Evolutionary conservation across 176 grass and related monocot species (phyloP).

Genomic region (Secale cereale): DNA sequence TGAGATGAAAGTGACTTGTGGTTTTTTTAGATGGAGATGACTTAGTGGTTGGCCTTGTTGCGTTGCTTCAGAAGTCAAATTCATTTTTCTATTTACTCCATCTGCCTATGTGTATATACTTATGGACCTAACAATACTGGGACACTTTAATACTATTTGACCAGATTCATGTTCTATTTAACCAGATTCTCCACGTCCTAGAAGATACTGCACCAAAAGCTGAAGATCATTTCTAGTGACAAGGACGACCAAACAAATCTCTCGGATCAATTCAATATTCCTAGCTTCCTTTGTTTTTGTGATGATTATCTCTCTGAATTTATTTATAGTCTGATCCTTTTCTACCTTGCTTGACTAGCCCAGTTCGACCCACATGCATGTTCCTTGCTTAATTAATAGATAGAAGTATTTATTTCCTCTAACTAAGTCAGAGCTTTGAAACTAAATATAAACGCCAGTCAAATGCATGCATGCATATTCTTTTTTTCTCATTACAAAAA

Average conservation of each 20-base stretch:
- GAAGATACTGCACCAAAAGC: not conserved
- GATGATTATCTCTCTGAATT: not conserved
- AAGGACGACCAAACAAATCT: not conserved
- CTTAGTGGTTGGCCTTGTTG: not conserved
- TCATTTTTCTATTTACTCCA: not conserved
- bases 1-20: not conserved
- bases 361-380: not conserved
- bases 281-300: not conserved
- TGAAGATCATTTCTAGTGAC: not conserved
- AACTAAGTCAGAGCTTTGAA: not conserved
- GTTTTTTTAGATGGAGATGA: not conserved
- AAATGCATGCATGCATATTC: no score
- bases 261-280: not conserved
- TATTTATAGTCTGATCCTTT: not conserved
- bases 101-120: not conserved
- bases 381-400: not conserved
- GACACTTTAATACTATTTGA: not conserved
- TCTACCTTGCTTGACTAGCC: not conserved
- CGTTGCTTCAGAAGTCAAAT: not conserved
- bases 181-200: not conserved
- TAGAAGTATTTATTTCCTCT: constrained; percentile 3
- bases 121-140: not conserved
- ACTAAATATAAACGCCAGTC: not conserved
- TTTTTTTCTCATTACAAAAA: not conserved
- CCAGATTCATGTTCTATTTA: not conserved